These are phyloP conservation scores for Paxillus involutus DNA, from an alignment of 768 basidiomycete genomes.

Conservation along the genomic window DNA sequence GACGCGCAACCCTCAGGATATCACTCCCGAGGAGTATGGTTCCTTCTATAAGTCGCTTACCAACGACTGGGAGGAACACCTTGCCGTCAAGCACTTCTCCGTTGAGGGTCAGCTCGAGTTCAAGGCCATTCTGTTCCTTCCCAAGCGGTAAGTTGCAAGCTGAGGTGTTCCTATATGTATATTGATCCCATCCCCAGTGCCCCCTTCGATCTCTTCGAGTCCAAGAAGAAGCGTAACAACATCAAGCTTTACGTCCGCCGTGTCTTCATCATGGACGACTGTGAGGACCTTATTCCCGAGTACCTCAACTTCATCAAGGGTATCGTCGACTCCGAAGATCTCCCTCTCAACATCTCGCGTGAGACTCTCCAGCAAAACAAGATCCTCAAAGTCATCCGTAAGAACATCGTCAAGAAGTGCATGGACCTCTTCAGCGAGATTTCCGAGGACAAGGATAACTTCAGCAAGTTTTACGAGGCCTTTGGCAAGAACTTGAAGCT, in stretches of 20 bases:
- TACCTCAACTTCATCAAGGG: slow-evolving; percentile 99
- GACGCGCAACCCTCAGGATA: slow-evolving; percentile 97
- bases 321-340: slow-evolving; percentile 99
- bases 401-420: slow-evolving; percentile 99
- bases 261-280: slow-evolving; percentile 99
- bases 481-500: slow-evolving; percentile 99
- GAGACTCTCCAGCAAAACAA: slow-evolving; percentile 99
- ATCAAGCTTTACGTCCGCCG: slow-evolving; percentile 99
- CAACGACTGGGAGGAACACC: slow-evolving; percentile 99
- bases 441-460: slow-evolving; percentile 99
- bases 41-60: slow-evolving; percentile 99
- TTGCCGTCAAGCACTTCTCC: slow-evolving; percentile 99
- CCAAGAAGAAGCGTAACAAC: slow-evolving; percentile 99
- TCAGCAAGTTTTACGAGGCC: slow-evolving; percentile 93
- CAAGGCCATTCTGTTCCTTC: slow-evolving; percentile 98
- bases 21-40: slow-evolving; percentile 89
- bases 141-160: slow-evolving; percentile 72
- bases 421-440: slow-evolving; percentile 94
- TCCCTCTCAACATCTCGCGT: slow-evolving; percentile 99
- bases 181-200: slow-evolving; percentile 51
- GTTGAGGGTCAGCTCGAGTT: slow-evolving; percentile 99
- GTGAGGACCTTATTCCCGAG: slow-evolving; percentile 98
- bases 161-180: background rate
- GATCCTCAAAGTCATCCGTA: slow-evolving; percentile 99
- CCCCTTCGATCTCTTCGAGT: slow-evolving; percentile 99